Evolutionary conservation across 2,329 filamentous ascomycete species (phyloP).

Genomic region (Alternaria gansuensis): DNA sequence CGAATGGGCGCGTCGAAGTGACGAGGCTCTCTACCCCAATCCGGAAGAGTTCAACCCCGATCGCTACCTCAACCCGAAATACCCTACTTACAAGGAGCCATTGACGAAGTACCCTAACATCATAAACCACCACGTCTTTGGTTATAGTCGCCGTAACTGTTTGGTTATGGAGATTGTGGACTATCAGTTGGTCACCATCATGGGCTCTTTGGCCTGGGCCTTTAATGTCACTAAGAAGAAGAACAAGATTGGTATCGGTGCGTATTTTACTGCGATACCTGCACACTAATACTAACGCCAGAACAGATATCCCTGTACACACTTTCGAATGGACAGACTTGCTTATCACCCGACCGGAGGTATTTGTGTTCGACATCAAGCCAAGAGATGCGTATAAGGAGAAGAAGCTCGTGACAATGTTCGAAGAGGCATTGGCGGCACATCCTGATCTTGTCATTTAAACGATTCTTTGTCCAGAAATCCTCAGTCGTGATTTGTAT

Average conservation of each 20-base stretch:
- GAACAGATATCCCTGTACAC: constrained; percentile 3
- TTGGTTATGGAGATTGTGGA: constrained; percentile 28
- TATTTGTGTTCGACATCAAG: constrained; percentile 12
- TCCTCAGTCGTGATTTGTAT: accelerated
- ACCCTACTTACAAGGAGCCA: constrained; percentile 25
- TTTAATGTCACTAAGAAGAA: constrained; percentile 19
- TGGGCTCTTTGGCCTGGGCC: constrained; percentile 26
- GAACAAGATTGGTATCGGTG: constrained; percentile 8
- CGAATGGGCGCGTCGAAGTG: constrained; percentile 62
- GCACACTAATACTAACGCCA: neutral
- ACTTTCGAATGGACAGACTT: constrained; percentile 11
- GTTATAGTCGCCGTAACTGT: constrained; percentile 26
- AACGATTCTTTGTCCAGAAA: neutral
- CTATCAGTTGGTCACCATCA: constrained; percentile 18
- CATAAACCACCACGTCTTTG: constrained; percentile 25
- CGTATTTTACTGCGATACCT: too few relatives aligned
- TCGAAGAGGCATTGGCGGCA: constrained; percentile 7
- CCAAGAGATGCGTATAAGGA: constrained; percentile 9
- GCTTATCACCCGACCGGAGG: constrained; percentile 8
- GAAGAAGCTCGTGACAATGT: constrained; percentile 10
- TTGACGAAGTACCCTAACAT: constrained; percentile 21
- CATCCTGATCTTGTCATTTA: constrained; percentile 5
- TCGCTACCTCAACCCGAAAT: constrained; percentile 59
- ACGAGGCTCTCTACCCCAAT: constrained; percentile 65
- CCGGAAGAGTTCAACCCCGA: constrained; percentile 66